Evolutionary conservation across 2,329 filamentous ascomycete genomes (phyloP).

Genomic region (Zymoseptoria pseudotritici): DNA sequence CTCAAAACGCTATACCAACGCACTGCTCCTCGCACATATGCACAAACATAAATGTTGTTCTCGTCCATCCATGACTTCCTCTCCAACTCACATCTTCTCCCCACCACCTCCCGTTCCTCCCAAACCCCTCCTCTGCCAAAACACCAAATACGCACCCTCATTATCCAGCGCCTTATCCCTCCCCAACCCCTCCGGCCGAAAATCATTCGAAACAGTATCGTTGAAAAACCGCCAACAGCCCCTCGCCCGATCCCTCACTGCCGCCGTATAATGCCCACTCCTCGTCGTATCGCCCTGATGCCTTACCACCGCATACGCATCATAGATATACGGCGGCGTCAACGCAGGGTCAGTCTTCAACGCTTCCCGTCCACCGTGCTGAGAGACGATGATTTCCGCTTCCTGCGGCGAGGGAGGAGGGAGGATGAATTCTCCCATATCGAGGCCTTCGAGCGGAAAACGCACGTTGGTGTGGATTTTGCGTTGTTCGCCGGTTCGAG

Average conservation of each 20-base stretch:
- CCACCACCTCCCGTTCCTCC: background rate
- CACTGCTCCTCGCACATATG: background rate
- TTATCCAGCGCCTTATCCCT: conserved; percentile 43
- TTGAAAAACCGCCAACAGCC: conserved; percentile 56
- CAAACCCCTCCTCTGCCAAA: conserved; percentile 39
- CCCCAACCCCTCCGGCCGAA: conserved; percentile 47
- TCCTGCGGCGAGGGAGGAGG: conserved; percentile 35
- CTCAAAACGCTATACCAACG: conserved; percentile 1
- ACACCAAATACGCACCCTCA: conserved; percentile 58
- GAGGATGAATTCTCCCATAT: conserved; percentile 54
- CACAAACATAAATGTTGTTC: background rate
- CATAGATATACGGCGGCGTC: conserved; percentile 62
- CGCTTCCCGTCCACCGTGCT: conserved; percentile 25
- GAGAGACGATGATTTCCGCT: conserved; percentile 26
- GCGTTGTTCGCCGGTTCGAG: conserved; percentile 46
- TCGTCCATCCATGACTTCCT: background rate
- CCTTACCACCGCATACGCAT: conserved; percentile 77
- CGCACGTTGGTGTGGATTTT: conserved; percentile 67
- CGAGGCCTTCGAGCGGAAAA: conserved; percentile 67
- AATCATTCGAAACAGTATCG: conserved; percentile 49
- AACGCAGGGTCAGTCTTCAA: conserved; percentile 25
- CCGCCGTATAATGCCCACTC: conserved; percentile 73
- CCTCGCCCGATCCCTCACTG: conserved; percentile 44
- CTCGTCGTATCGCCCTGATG: conserved; percentile 63
- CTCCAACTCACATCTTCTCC: background rate